Evolutionary conservation across 352 stramenopile genomes (phyloP), one percentile per base, ranked within the genome.

Genomic region (Phytophthora sojae): DNA sequence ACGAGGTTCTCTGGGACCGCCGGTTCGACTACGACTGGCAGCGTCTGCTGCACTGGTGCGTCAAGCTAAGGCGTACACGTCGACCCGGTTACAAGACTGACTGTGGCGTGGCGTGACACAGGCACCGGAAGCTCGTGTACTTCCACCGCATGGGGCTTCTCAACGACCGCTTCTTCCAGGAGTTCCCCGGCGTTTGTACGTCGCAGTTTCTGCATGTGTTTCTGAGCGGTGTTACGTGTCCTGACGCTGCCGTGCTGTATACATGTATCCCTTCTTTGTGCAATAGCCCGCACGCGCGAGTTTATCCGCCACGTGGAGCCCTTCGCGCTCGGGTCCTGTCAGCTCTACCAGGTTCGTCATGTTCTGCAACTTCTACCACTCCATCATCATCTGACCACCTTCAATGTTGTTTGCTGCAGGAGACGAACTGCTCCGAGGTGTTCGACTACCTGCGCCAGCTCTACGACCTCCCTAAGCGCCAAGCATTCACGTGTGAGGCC

Each of bases 101-200:
- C 30, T 12, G 6, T 60, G 35, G n/a, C 19, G 23, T 57, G 49
- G 21, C 21, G 9, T 44, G 23, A 5, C 7, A n/a, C 45, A 90
- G 83, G 83, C 91, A 90, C 72, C 81, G 88, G 57, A 90, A 91
- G 61, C 53, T 92, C 6, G 76, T 90, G 23, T 92, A 92, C 76
- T 91, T 90, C 57, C 85, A 92, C 62, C 83, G 83, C 61, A 83
- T 91, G 73, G 78, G 80, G 0, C 72, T 92, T n/a, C 69, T 92
- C 12, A 80, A 83, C 71, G 80, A 90, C 68, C 81, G 81, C 62
- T 89, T 91, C 63, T 88, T 83, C 57, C 60, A 73, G 45, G 82
- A 92, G 54, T 90, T 92, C 61, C 82, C 82, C 26, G 85, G 85
- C 17, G 39, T 69, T 8, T 79, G 85, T 91, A 79, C 39, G 77